Base-by-base conservation (phyloP, 169 alveolate genomes). In the Eimeria brunetti region DNA sequence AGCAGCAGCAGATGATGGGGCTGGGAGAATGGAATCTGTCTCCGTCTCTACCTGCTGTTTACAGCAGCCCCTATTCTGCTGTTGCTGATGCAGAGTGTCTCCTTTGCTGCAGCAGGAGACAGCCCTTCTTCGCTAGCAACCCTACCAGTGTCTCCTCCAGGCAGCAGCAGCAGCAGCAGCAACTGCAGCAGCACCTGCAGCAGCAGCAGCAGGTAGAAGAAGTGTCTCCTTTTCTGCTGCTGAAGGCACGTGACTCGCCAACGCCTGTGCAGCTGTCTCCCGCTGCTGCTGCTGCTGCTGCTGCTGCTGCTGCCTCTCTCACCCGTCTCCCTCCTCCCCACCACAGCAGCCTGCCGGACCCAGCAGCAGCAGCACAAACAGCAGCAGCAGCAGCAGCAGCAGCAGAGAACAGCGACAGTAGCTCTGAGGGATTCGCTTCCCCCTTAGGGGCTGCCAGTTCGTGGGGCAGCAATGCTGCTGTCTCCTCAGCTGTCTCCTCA, bases 401-500 rank as follows among this genome's bases (percentile, higher is more conserved):
- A 73, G 51, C 84, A 36, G 84, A 8, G 24, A 44, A 18, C 8
- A 18, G 76, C 46, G 84, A 22, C 44, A 73, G 51, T n/a, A 9
- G 41, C n/a, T 22, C 30, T 9, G 38, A 67, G 12, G 44, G 30
- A 18, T 30, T 30, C 8, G 78, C 44, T 9, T 67, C 30, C 78
- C 78, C 38, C 8, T 30, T 27, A 67, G 78, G 38, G n/a, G n/a
- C n/a, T n/a, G n/a, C n/a, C n/a, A n/a, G n/a, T n/a, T n/a, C n/a
- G n/a, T n/a, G n/a, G n/a, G n/a, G n/a, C n/a, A n/a, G n/a, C n/a
- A n/a, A n/a, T n/a, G n/a, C n/a, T n/a, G n/a, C 58, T 73, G 84
- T 73, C 92, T 36, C 60, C 92, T 36, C 62, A 56, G 81, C 83
- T 36, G 92, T 76, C 86, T 76, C 86, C 86, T 76, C 62, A 41